phyloP scores from a whole-genome alignment of 2,329 filamentous ascomycete species.

The Aspergillus versicolor region DNA sequence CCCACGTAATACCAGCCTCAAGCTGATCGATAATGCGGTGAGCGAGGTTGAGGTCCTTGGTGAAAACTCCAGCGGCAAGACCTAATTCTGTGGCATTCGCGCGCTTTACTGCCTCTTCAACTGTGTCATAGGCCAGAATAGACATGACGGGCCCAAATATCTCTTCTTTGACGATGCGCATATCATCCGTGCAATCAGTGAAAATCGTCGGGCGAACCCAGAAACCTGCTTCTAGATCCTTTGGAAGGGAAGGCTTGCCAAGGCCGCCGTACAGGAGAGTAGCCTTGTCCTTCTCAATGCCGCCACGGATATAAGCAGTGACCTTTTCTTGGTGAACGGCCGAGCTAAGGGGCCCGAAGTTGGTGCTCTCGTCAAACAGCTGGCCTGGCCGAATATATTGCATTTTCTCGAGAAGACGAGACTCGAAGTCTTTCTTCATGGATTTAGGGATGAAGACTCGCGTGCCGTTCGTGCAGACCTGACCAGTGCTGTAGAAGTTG shows the following conservation, averaged over 20 bases:
- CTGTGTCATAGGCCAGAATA: constrained; percentile 69
- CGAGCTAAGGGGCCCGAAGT: constrained; percentile 82
- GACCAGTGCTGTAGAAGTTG: constrained; percentile 87
- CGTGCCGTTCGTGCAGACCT: constrained; percentile 92
- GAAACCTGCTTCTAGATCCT: constrained; percentile 62
- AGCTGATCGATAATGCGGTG: constrained; percentile 70
- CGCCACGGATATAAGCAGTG: constrained; percentile 71
- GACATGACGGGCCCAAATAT: constrained; percentile 89
- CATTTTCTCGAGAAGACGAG: constrained; percentile 68
- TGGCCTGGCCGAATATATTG: constrained; percentile 68
- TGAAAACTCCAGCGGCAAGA: constrained; percentile 81
- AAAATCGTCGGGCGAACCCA: constrained; percentile 85
- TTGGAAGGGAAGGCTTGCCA: constrained; percentile 56
- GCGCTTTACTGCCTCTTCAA: constrained; percentile 68
- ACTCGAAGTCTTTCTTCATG: constrained; percentile 69
- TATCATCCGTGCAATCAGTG: constrained; percentile 78
- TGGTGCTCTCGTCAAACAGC: constrained; percentile 69
- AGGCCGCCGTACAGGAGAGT: constrained; percentile 71
- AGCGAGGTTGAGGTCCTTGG: constrained; percentile 69
- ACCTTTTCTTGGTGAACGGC: constrained; percentile 75
- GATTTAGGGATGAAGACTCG: constrained; percentile 74
- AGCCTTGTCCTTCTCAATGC: constrained; percentile 70
- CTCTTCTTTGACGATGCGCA: constrained; percentile 78
- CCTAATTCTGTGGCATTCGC: constrained; percentile 78
- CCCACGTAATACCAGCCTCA: constrained; percentile 85